Base-by-base conservation (phyloP, 2,329 filamentous ascomycete species). In the Hypoxylon sp. region DNA sequence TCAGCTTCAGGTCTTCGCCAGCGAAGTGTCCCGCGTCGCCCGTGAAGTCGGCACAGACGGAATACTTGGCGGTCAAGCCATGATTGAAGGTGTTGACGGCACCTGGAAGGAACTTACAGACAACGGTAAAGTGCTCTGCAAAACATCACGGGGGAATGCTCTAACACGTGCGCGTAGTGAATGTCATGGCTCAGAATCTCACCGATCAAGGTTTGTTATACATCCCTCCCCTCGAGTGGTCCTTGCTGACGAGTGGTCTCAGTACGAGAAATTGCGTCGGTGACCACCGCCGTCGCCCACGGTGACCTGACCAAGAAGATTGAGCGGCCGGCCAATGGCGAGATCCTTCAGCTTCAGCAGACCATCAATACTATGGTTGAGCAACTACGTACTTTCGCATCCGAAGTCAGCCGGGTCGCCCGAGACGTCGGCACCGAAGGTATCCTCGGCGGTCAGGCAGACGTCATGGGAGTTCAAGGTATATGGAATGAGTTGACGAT, bases 21-120 rank as follows among this genome's bases (percentile, higher is more conserved):
- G 91, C 75, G 93, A 98, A 78, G 94, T 98, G 70, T 97, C 94
- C 27, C 89, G 92, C 66, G 88, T 98, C 67, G 94, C 94, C 49
- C 90, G 92, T 74, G 94, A 98, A 76, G 94, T 98, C 79, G 94
- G 94, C 67, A 98, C 94, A 10, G 93, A 98, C 75, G 94, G 94
- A 71, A 89, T 95, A 62, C 87, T 98, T 37, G 94, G 94, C 69
- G 94, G 94, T 38, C 94, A 98, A 74, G 94, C 94, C 57, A 89
- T 92, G 74, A 94, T 98, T 61, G 90, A 92, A 65, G 94, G 93
- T 54, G 94, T 98, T 53, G 92, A 95, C 75, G 94, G 94, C 70
- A 97, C 96, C 60, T 98, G 94, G 94, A 96, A 97, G 72, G 94
- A 98, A 78, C 80, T 98, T 68, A 98, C 94, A 15, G 89, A 93